A percentile compares a stretch with the other conserved stretches of the same genome.
These are phyloP conservation scores for Cronartium quercuum DNA, from an alignment of 1,284 basidiomycete genomes.

Conservation along the genomic window DNA sequence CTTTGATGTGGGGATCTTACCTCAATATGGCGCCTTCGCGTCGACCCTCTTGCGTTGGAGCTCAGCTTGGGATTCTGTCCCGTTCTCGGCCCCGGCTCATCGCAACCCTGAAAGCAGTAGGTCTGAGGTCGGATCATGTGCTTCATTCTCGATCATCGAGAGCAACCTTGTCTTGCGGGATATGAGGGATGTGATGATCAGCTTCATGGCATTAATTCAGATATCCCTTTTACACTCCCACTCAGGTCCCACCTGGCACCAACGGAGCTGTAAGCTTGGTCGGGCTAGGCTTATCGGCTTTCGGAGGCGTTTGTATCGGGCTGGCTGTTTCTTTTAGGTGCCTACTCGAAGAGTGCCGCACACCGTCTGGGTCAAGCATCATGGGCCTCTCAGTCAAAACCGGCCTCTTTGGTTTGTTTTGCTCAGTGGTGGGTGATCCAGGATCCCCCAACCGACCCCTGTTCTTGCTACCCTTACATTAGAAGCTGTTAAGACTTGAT, in stretches of 20 bases:
- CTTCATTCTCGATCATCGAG: conserved; percentile 9
- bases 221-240: neutral
- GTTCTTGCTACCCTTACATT: no score
- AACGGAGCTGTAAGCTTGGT: conserved; percentile 45
- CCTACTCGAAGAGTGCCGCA: neutral
- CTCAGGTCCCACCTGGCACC: conserved; percentile 43
- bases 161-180: no score
- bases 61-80: conserved; percentile 45
- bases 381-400: neutral
- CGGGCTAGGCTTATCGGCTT: conserved; percentile 12
- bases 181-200: no score
- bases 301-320: conserved; percentile 43
- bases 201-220: conserved; percentile 13
- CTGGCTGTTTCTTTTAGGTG: neutral
- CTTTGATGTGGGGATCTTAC: no score
- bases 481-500: no score
- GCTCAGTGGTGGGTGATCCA: conserved; percentile 22
- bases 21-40: no score
- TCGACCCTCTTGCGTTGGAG: no score
- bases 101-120: conserved; percentile 34
- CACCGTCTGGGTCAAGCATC: neutral
- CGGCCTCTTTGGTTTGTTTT: conserved; percentile 8
- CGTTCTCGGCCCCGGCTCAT: conserved; percentile 42
- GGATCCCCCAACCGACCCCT: neutral
- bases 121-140: neutral